Percentiles rank a stretch among this genome's conserved stretches.
phyloP scores from a whole-genome alignment of 73 alveolate genomes.

The Tetrahymena thermophila region DNA sequence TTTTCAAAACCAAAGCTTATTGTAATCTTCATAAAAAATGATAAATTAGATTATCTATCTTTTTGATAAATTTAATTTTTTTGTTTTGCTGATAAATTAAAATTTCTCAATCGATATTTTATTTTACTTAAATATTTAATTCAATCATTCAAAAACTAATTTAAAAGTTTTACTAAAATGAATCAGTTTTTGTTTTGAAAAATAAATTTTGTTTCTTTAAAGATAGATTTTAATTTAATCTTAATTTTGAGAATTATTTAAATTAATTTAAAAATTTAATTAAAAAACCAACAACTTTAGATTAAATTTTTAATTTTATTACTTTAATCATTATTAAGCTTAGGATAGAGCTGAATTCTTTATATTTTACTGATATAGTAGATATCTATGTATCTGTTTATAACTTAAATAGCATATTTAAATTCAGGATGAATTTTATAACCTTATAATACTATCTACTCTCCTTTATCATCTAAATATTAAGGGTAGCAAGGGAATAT shows the following conservation, averaged over 20 bases:
- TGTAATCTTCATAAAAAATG: no score
- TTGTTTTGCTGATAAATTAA: no score
- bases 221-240: not conserved
- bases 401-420: constrained; percentile 30
- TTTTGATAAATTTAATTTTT: no score
- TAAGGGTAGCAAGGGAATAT: constrained; percentile 23
- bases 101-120: no score
- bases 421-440: constrained; percentile 33
- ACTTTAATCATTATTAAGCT: not conserved
- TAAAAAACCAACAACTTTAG: not conserved
- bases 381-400: constrained; percentile 7
- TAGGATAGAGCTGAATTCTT: not conserved
- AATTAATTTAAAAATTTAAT: not conserved
- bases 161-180: no score
- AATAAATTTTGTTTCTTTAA: no score
- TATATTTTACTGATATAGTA: not conserved
- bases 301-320: not conserved
- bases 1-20: no score
- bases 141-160: no score
- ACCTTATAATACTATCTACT: constrained; percentile 16
- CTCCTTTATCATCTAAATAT: constrained; percentile 12
- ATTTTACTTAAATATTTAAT: no score
- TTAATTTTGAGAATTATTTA: not conserved
- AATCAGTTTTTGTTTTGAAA: no score
- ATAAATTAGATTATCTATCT: no score